Conservation (phyloP, 208 protist genomes). For the Histomonas meleagridis region DNA sequence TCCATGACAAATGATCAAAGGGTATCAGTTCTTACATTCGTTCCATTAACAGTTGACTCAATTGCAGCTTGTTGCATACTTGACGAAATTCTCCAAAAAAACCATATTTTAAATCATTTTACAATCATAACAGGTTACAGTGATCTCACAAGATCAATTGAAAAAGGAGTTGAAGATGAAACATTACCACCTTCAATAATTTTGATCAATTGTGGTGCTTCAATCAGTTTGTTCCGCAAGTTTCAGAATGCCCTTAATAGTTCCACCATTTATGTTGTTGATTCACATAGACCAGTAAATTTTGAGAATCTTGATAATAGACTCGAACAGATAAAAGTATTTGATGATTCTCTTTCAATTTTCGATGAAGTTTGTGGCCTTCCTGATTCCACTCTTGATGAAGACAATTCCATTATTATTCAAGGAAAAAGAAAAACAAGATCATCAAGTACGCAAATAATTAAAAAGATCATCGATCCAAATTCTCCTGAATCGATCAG, state of each 20-base stretch:
- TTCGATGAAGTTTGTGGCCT: not conserved
- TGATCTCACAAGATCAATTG: not conserved
- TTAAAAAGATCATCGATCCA: not conserved
- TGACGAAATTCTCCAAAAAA: not conserved
- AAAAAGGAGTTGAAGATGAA: not conserved
- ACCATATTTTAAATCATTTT: slow-evolving; percentile 26
- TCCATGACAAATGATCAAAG: not conserved
- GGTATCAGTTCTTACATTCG: not conserved
- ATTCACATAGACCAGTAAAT: not conserved
- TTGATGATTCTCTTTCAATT: not conserved
- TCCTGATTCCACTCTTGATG: not conserved
- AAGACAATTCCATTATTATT: not conserved
- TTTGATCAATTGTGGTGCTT: not conserved
- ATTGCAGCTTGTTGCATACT: not conserved
- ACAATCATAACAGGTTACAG: not conserved
- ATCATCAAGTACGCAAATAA: too few relatives aligned
- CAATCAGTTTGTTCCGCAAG: not conserved
- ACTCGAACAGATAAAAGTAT: not conserved
- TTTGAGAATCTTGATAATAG: not conserved
- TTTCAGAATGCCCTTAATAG: not conserved
- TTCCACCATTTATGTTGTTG: slow-evolving; percentile 5
- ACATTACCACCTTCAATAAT: not conserved
- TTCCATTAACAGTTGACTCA: not conserved
- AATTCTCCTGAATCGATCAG: not conserved
- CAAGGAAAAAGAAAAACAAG: not conserved